These are phyloP conservation scores for Hirsutella thompsonii DNA, from an alignment of 2,329 filamentous ascomycete species.

Conservation along the genomic window DNA sequence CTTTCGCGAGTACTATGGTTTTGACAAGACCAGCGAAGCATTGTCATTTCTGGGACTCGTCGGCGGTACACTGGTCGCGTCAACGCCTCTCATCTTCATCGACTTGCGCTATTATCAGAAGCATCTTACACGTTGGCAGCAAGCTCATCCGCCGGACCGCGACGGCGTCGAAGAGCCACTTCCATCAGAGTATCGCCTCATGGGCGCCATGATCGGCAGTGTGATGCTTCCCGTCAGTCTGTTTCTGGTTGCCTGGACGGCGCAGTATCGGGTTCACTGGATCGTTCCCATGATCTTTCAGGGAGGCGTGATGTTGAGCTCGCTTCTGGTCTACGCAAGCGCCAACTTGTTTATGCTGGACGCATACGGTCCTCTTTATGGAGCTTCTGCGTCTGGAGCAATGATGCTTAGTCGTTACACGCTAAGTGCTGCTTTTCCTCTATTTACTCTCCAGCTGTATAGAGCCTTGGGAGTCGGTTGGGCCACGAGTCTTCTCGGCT, in stretches of 20 bases:
- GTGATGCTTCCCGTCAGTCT: conserved; percentile 48
- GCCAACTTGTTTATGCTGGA: conserved; percentile 16
- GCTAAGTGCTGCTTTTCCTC: conserved; percentile 45
- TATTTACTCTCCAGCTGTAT: conserved; percentile 24
- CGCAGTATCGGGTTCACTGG: conserved; percentile 43
- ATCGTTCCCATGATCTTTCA: conserved; percentile 21
- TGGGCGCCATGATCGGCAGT: conserved; percentile 61
- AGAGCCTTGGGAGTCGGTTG: conserved; percentile 25
- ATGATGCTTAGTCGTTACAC: conserved; percentile 28
- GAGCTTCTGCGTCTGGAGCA: conserved; percentile 13
- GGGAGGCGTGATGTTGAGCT: conserved; percentile 12
- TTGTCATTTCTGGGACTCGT: conserved; percentile 57
- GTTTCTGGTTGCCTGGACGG: conserved; percentile 45
- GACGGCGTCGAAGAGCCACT: conserved; percentile 32
- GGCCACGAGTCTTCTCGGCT: conserved; percentile 29
- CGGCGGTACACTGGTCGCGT: conserved; percentile 48
- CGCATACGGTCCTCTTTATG: conserved; percentile 14
- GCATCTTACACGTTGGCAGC: conserved; percentile 32
- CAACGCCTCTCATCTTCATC: conserved; percentile 22
- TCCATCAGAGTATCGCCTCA: conserved; percentile 57
- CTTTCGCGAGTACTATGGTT: conserved; percentile 46
- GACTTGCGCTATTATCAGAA: conserved; percentile 44
- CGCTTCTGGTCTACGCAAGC: conserved; percentile 14
- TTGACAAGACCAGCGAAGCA: conserved; percentile 45
- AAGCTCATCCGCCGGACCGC: conserved; percentile 20